Evolutionary conservation across 2,329 filamentous ascomycete species (phyloP).

Genomic region (Botryotinia globosa): DNA sequence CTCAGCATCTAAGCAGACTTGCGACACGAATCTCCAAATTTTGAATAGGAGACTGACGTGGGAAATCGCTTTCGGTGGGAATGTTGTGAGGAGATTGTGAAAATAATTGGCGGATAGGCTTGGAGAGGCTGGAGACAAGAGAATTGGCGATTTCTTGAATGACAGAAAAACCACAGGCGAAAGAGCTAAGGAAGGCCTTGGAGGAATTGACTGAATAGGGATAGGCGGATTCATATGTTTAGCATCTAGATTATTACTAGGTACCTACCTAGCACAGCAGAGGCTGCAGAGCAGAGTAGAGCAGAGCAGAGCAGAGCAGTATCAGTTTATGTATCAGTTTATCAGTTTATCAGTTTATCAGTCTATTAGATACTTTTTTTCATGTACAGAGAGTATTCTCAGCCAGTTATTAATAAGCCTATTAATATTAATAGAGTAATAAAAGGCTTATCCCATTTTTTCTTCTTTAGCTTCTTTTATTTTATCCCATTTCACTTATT

Average conservation of each 20-base stretch:
- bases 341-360: background rate
- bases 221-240: background rate
- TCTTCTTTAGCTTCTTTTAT: background rate
- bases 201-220: background rate
- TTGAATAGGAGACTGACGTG: conserved; percentile 1
- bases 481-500: background rate
- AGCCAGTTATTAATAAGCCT: background rate
- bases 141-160: conserved; percentile 15
- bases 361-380: background rate
- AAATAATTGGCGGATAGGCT: background rate
- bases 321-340: background rate
- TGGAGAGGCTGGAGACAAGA: background rate
- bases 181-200: background rate
- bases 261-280: background rate
- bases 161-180: background rate
- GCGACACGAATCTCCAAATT: conserved; percentile 21
- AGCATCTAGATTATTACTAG: background rate
- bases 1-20: conserved; percentile 38
- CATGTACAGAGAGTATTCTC: too few species aligned
- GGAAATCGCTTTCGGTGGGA: conserved; percentile 10
- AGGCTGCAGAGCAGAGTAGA: too few species aligned
- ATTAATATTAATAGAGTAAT: background rate
- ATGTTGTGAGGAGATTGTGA: background rate
- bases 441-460: background rate
- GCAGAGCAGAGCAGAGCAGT: background rate